These are phyloP conservation scores for Penicillium corylophilum DNA, from an alignment of 2,329 filamentous ascomycete species.

Conservation along the genomic window DNA sequence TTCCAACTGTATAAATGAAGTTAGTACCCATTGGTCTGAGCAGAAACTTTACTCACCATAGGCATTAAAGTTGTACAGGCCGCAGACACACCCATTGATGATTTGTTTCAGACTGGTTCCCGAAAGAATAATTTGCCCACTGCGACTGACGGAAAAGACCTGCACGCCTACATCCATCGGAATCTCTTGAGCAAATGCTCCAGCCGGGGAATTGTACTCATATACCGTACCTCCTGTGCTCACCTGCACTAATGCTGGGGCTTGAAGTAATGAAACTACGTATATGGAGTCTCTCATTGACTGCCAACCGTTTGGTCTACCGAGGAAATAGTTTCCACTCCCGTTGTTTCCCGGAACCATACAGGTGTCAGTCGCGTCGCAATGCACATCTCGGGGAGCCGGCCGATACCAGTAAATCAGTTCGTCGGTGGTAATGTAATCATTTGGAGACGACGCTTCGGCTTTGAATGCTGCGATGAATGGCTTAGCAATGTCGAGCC, in stretches of 20 bases:
- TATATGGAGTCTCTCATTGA: constrained; percentile 54
- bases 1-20: constrained; percentile 20
- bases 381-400: constrained; percentile 48
- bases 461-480: constrained; percentile 56
- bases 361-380: constrained; percentile 54
- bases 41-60: constrained; percentile 32
- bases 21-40: neutral
- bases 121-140: constrained; percentile 31
- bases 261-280: constrained; percentile 51
- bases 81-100: constrained; percentile 20
- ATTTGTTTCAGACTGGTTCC: constrained; percentile 20
- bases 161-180: constrained; percentile 47
- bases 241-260: constrained; percentile 46
- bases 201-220: constrained; percentile 38
- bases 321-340: constrained; percentile 54
- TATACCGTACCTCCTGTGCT: constrained; percentile 15
- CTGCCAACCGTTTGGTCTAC: constrained; percentile 53
- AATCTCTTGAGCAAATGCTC: constrained; percentile 43
- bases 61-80: constrained; percentile 42
- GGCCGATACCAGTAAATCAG: constrained; percentile 59
- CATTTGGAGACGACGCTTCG: constrained; percentile 36
- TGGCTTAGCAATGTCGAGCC: constrained; percentile 54
- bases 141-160: constrained; percentile 45
- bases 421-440: constrained; percentile 50
- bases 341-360: constrained; percentile 47